These are phyloP conservation scores for Musa acuminata DNA, from an alignment of 176 grass and related monocot genomes.

Conservation along the genomic window DNA sequence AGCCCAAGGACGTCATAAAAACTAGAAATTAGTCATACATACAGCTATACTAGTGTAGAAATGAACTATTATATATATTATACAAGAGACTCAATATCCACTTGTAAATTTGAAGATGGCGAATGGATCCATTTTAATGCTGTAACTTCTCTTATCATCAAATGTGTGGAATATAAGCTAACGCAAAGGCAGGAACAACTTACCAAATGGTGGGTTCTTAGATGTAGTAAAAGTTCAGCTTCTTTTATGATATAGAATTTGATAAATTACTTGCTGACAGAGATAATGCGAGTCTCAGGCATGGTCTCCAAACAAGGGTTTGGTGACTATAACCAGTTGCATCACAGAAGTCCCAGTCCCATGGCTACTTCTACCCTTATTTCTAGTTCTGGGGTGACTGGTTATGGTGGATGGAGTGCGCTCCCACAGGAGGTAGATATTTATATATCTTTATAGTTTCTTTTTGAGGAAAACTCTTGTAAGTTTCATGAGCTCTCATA, in stretches of 20 bases:
- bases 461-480: background rate
- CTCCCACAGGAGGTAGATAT: slow-evolving; percentile 33
- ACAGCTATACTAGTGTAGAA: no score
- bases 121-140: no score
- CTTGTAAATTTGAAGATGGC: no score
- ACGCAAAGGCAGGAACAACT: no score
- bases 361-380: slow-evolving; percentile 37
- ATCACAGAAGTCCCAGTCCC: slow-evolving; percentile 42
- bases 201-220: background rate
- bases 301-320: slow-evolving; percentile 40
- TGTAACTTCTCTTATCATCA: no score
- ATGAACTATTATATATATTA: no score
- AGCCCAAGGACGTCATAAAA: no score
- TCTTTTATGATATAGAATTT: background rate
- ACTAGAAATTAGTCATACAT: no score
- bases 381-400: slow-evolving; percentile 22
- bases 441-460: background rate
- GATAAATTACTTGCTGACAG: slow-evolving; percentile 20
- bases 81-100: no score
- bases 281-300: slow-evolving; percentile 38
- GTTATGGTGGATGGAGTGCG: slow-evolving; percentile 27
- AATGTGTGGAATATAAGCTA: no score
- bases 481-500: background rate
- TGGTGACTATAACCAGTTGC: slow-evolving; percentile 35
- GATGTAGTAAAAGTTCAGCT: background rate